These are phyloP conservation scores for Boletus sp. DNA, from an alignment of 768 basidiomycete genomes.

Conservation along the genomic window DNA sequence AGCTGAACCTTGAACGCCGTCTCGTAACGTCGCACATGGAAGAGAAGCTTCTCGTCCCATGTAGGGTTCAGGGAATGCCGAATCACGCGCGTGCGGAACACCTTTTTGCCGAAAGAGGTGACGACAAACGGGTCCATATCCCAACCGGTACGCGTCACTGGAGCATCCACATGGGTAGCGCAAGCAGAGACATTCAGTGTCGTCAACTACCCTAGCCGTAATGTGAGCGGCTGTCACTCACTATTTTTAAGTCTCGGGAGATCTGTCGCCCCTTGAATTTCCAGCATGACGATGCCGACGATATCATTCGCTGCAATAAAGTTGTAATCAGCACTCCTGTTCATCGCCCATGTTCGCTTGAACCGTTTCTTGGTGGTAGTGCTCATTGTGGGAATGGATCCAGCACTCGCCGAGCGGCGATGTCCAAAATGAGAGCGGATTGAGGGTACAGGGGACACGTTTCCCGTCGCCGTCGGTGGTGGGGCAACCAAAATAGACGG, in stretches of 20 bases:
- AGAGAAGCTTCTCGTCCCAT: constrained; percentile 95
- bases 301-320: constrained; percentile 77
- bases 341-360: constrained; percentile 37
- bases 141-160: constrained; percentile 84
- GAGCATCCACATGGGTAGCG: background rate
- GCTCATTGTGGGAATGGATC: constrained; percentile 25
- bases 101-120: constrained; percentile 94
- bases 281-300: constrained; percentile 92
- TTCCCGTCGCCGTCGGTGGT: constrained; percentile 11
- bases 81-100: constrained; percentile 89
- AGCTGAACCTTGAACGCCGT: constrained; percentile 75
- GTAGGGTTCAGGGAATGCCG: constrained; percentile 81
- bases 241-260: constrained; percentile 85
- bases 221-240: constrained; percentile 39
- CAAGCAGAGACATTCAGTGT: background rate
- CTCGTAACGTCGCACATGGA: constrained; percentile 91
- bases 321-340: constrained; percentile 49
- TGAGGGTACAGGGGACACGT: constrained; percentile 19
- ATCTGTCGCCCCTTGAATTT: constrained; percentile 81
- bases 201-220: background rate
- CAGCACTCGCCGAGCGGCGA: constrained; percentile 33
- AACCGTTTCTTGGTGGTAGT: constrained; percentile 36
- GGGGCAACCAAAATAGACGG: constrained; percentile 17
- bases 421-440: constrained; percentile 23
- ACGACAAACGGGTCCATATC: constrained; percentile 99